These are phyloP conservation scores for Lachnellula suecica DNA, from an alignment of 2,329 filamentous ascomycete species.

Conservation along the genomic window DNA sequence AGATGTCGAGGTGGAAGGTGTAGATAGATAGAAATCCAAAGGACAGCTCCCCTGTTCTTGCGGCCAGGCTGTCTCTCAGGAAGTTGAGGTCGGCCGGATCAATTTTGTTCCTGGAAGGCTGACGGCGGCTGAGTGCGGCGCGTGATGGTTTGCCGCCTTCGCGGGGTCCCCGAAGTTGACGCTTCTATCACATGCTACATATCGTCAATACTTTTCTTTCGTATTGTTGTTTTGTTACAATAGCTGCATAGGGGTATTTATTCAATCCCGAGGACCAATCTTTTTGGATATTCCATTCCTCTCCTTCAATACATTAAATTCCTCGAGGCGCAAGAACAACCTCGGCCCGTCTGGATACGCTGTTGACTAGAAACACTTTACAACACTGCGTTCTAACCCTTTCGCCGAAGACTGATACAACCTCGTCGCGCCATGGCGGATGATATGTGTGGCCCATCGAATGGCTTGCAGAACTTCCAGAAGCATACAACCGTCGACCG, in stretches of 20 bases:
- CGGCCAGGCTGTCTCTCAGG: constrained; percentile 15
- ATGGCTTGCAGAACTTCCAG: constrained; percentile 69
- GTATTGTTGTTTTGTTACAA: neutral
- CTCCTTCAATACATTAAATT: neutral
- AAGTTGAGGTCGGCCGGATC: constrained; percentile 1
- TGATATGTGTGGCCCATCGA: constrained; percentile 69
- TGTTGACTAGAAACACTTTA: neutral
- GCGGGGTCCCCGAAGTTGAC: no score
- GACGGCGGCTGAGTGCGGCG: neutral
- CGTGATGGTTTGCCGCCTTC: no score
- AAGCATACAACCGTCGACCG: constrained; percentile 67
- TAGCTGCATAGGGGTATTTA: neutral
- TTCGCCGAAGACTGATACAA: neutral
- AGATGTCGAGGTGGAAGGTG: constrained; percentile 5
- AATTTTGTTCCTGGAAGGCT: constrained; percentile 4
- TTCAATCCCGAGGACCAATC: neutral
- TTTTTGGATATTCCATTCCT: constrained; percentile 2
- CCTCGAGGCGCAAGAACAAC: neutral
- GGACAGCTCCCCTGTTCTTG: constrained; percentile 5
- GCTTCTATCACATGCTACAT: neutral
- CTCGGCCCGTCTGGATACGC: neutral
- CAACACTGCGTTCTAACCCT: neutral
- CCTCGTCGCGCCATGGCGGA: constrained; percentile 55
- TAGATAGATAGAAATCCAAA: neutral
- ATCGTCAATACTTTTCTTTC: neutral